Evolutionary conservation across 2,329 filamentous ascomycete genomes (phyloP).

Genomic region (Ramichloridium luteum): DNA sequence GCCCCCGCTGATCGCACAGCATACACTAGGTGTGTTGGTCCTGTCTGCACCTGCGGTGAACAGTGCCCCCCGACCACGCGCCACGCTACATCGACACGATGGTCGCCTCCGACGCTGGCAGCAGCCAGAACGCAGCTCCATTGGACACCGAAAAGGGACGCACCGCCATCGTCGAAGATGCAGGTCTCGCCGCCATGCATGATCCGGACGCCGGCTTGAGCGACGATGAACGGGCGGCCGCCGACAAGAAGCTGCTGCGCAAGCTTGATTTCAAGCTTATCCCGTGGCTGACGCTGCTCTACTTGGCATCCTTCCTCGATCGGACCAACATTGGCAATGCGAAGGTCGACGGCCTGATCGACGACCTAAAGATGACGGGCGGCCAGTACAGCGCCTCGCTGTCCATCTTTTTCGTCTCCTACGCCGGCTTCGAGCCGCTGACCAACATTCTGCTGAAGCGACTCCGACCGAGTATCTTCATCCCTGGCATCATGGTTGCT

Average conservation of each 20-base stretch:
- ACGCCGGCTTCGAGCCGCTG: slow-evolving; percentile 64
- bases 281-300: slow-evolving; percentile 43
- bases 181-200: too few relatives aligned
- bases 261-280: slow-evolving; percentile 43
- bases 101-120: too few relatives aligned
- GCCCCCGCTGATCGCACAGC: too few relatives aligned
- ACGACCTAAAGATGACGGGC: slow-evolving; percentile 50
- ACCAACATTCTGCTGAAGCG: slow-evolving; percentile 71
- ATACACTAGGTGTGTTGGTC: too few relatives aligned
- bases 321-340: slow-evolving; percentile 41
- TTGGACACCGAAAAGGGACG: too few relatives aligned
- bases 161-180: too few relatives aligned
- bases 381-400: slow-evolving; percentile 61
- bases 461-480: slow-evolving; percentile 60
- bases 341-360: slow-evolving; percentile 42
- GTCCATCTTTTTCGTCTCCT: slow-evolving; percentile 79
- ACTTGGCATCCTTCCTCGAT: slow-evolving; percentile 38
- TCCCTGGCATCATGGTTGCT: slow-evolving; percentile 61
- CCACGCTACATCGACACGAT: too few relatives aligned
- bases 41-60: too few relatives aligned
- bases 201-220: slow-evolving; percentile 7
- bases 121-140: too few relatives aligned
- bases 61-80: too few relatives aligned
- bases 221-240: neutral
- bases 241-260: slow-evolving; percentile 38